Evolutionary conservation across 2,329 filamentous ascomycete genomes (phyloP), one percentile per base, ranked within the genome.

Genomic region (Aspergillus unguis): DNA sequence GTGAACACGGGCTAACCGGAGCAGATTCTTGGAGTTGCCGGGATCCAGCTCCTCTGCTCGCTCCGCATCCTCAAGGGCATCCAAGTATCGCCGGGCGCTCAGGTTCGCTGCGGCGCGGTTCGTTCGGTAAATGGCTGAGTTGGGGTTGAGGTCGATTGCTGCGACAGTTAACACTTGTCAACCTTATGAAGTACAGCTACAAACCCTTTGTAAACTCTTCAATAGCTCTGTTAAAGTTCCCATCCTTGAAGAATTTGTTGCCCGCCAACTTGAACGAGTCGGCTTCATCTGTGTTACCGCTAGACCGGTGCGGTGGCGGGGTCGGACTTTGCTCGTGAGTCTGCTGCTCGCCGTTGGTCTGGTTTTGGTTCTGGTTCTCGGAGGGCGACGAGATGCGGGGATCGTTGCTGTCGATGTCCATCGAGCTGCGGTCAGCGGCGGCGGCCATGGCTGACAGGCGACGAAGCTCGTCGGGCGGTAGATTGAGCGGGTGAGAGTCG

Each of bases 161-260:
- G 25, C 31, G 9, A 17, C 55, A 43, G 50, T 27, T 50, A 54
- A 28, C 25, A 41, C 36, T 25, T 17, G 17, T 17, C 17, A 17
- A 17, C 17, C 17, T 17, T 17, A 17, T 23, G n/a, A 33, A 17
- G 25, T 23, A 43, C 8, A 9, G 9, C 23, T 35, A 35, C 79
- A 54, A 79, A 96, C 92, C 92, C 83, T 95, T 96, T 62, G 88
- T 90, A 72, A 97, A 99, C 72, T 96, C 90, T 62, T 88, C 83
- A 69, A 97, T 92, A 26, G 94, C 92, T 68, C 88, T 87, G 55
- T 80, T 76, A 71, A 92, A 99, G 66, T 96, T 89, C 69, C 87
- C 90, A 58, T 92, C 89, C 78, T 96, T 97, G 82, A 96, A 99
- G 68, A 90, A 92, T 67, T 94, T 94, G 77, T 99, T 99, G 54